Evolutionary conservation across 345 rosid genomes (phyloP).

Genomic region (Rubroshorea leprosula): DNA sequence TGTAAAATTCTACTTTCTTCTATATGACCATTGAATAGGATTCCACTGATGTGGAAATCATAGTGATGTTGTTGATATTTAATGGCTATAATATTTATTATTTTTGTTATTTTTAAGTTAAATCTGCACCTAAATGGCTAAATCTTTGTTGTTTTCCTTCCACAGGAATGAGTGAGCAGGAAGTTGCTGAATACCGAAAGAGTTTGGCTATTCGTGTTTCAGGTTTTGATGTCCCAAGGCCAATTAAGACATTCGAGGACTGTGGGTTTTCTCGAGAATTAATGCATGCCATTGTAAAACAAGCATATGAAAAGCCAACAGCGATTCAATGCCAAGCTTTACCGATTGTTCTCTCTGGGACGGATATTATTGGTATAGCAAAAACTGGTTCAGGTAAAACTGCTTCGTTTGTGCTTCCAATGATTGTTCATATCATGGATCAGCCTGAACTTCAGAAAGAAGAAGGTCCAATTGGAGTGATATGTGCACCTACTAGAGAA

Average conservation of each 20-base stretch:
- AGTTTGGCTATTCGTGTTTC: constrained; percentile 83
- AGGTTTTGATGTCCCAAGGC: constrained; percentile 91
- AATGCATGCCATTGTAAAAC: constrained; percentile 77
- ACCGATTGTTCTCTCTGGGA: constrained; percentile 77
- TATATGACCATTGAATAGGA: not conserved
- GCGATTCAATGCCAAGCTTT: constrained; percentile 85
- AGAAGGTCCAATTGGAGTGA: constrained; percentile 93
- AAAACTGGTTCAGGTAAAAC: constrained; percentile 99
- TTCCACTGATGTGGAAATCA: not conserved
- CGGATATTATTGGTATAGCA: constrained; percentile 95
- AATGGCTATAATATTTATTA: not conserved
- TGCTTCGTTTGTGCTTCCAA: constrained; percentile 95
- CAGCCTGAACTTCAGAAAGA: constrained; percentile 91
- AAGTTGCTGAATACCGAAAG: constrained; percentile 54
- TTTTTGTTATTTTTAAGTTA: not conserved
- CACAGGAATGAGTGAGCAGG: constrained; percentile 81
- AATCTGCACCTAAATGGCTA: not conserved
- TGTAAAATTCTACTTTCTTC: too few species aligned
- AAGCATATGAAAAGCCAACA: constrained; percentile 88
- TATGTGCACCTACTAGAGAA: constrained; percentile 97
- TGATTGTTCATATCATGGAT: constrained; percentile 96
- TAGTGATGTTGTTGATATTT: not conserved
- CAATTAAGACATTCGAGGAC: constrained; percentile 74
- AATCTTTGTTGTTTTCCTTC: not conserved
- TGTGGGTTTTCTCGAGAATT: constrained; percentile 78